Percentiles rank a stretch among this genome's conserved stretches.
Conservation (phyloP, 768 basidiomycete species). For the Bullera alba region DNA sequence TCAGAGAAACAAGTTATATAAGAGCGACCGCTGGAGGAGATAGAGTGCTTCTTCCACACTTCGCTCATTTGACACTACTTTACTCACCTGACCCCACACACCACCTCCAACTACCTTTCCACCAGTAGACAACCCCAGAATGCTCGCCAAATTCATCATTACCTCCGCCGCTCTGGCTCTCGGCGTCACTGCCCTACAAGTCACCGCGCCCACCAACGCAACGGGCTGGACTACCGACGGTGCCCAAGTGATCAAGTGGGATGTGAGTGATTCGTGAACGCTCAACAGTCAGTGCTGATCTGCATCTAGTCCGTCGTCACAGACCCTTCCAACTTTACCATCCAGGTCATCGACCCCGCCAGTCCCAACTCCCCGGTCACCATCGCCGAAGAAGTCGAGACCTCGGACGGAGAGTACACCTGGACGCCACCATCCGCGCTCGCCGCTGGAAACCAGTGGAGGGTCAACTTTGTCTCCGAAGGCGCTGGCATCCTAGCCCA, state of each 20-base stretch:
- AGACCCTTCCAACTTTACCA: slow-evolving; percentile 30
- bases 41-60: too few relatives aligned
- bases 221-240: slow-evolving; percentile 26
- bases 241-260: slow-evolving; percentile 24
- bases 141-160: slow-evolving; percentile 15
- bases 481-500: slow-evolving; percentile 30
- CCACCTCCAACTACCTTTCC: too few relatives aligned
- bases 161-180: slow-evolving; percentile 9
- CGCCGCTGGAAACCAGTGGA: slow-evolving; percentile 8
- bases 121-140: too few relatives aligned
- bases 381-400: slow-evolving; percentile 17
- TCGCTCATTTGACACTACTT: too few relatives aligned
- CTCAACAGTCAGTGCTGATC: background rate
- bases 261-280: slow-evolving; percentile 15
- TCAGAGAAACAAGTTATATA: too few relatives aligned
- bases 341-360: slow-evolving; percentile 23
- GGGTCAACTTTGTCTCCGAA: slow-evolving; percentile 18
- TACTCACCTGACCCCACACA: too few relatives aligned
- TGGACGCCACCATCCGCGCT: slow-evolving; percentile 20
- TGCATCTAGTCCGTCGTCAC: slow-evolving; percentile 24
- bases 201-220: slow-evolving; percentile 24
- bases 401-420: slow-evolving; percentile 17
- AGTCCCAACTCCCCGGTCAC: slow-evolving; percentile 19
- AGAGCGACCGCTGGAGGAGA: too few relatives aligned
- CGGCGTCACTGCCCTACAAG: slow-evolving; percentile 17